Evolutionary conservation across 2,329 filamentous ascomycete genomes (phyloP), one percentile per base, ranked within the genome.

Genomic region (Aspergillus luchuensis): DNA sequence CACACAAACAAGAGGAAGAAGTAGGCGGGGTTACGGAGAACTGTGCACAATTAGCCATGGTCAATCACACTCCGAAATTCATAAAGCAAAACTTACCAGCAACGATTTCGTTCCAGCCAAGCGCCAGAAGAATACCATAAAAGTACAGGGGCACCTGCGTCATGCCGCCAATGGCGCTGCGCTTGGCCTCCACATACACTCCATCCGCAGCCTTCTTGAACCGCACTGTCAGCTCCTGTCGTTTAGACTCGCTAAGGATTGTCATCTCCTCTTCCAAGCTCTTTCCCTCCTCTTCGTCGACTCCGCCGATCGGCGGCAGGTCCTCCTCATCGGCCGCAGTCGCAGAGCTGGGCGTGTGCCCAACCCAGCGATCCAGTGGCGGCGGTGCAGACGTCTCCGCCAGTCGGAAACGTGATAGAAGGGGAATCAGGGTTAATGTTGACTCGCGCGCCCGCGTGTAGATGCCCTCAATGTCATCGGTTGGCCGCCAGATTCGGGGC

Each of bases 131-230:
- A 59, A 98, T 77, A 45, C 87, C 91, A 71, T 97, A 99, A 77
- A 99, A 97, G 78, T 97, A 98, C 63, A 96, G 80, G 5, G 95
- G 95, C 53, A 99, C 88, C 77, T 97, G 93, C 4, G 93, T 91
- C 69, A 99, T 91, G 59, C 94, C 93, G 57, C 95, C 95, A 73
- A 99, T 96, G 45, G 95, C 95, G 74, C 94, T 93, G 60, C 95
- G 87, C 84, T 99, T 99, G 53, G 95, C 95, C 80, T 99, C 95
- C 45, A 99, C 93, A 71, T 97, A 99, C 4, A 99, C 94, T 7
- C 93, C 95, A 74, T 99, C 95, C 1, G 95, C 95, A 38, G 92
- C 95, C 84, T 98, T 98, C 84, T 97, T 98, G 85, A 99, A 99
- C 58, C 95, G 86, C 13, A 96, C 90, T 8, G 92, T 91, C 28